Percentiles rank a stretch among this genome's conserved stretches.
Conservation (phyloP, 768 basidiomycete genomes). For the Calocybe gangraenosa region DNA sequence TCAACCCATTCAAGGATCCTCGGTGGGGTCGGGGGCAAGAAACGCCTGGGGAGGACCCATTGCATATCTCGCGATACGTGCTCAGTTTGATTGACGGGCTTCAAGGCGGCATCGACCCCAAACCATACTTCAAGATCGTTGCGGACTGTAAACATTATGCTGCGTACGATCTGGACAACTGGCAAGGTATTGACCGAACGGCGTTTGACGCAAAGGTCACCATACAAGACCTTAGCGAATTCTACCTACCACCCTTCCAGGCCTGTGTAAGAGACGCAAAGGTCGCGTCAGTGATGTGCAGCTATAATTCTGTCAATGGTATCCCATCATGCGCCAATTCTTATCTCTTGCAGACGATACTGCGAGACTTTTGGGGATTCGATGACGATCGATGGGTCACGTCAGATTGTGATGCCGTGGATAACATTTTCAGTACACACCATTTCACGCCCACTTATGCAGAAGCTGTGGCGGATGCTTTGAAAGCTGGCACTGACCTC, state of each 20-base stretch:
- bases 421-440: conserved; percentile 48
- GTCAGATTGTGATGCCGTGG: conserved; percentile 52
- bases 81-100: conserved; percentile 49
- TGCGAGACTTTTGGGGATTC: conserved; percentile 51
- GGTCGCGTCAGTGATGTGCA: conserved; percentile 59
- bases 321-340: conserved; percentile 51
- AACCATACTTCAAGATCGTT: conserved; percentile 44
- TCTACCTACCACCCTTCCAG: conserved; percentile 53
- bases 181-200: conserved; percentile 45
- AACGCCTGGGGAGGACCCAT: conserved; percentile 59
- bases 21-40: conserved; percentile 63
- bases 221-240: conserved; percentile 52
- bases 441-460: conserved; percentile 40
- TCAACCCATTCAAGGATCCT: conserved; percentile 57
- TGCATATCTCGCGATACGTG: conserved; percentile 49
- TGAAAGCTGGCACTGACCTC: conserved; percentile 51
- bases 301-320: conserved; percentile 60
- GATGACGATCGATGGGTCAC: conserved; percentile 51
- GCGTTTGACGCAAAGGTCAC: conserved; percentile 53
- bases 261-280: conserved; percentile 58
- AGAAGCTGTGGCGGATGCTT: conserved; percentile 44
- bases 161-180: conserved; percentile 55
- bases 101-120: conserved; percentile 54
- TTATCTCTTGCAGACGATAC: conserved; percentile 47
- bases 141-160: conserved; percentile 62